Evolutionary conservation across 2,329 filamentous ascomycete genomes (phyloP).

Genomic region (Reticulascus tulasneorum): DNA sequence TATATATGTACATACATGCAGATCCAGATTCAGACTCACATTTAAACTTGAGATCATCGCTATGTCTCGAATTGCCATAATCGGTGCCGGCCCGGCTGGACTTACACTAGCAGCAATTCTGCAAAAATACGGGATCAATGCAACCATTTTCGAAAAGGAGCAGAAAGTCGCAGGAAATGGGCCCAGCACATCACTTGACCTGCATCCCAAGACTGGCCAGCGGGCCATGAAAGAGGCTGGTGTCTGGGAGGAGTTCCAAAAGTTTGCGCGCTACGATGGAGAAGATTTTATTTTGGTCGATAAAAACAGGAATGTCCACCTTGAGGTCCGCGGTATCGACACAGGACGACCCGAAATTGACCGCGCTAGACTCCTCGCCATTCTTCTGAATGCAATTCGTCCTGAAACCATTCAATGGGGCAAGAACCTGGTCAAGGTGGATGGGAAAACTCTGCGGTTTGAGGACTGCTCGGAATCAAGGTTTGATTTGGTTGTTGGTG

Average conservation of each 20-base stretch:
- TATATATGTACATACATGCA: too few species aligned
- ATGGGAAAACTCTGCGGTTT: conserved; percentile 34
- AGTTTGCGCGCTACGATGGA: conserved; percentile 46
- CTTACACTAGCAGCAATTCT: conserved; percentile 51
- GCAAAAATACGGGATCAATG: conserved; percentile 37
- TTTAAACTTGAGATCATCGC: too few species aligned
- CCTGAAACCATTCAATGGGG: conserved; percentile 42
- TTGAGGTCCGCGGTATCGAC: too few species aligned
- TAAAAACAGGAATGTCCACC: conserved; percentile 28
- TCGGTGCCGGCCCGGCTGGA: conserved; percentile 43
- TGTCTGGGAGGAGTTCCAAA: conserved; percentile 45
- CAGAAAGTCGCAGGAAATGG: conserved; percentile 33
- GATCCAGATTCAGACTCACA: too few species aligned
- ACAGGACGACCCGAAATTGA: conserved; percentile 53
- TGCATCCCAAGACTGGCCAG: conserved; percentile 49
- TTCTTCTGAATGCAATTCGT: conserved; percentile 42
- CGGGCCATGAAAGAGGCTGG: conserved; percentile 46
- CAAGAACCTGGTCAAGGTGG: conserved; percentile 35
- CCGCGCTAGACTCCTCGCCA: conserved; percentile 36
- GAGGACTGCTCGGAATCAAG: conserved; percentile 26
- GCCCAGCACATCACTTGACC: conserved; percentile 49
- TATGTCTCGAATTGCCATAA: conserved; percentile 43
- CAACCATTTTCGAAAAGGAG: conserved; percentile 48
- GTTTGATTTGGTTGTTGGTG: conserved; percentile 35
- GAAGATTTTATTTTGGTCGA: conserved; percentile 45